Evolutionary conservation across 768 basidiomycete species (phyloP).

Genomic region (Hydnum rufescens): DNA sequence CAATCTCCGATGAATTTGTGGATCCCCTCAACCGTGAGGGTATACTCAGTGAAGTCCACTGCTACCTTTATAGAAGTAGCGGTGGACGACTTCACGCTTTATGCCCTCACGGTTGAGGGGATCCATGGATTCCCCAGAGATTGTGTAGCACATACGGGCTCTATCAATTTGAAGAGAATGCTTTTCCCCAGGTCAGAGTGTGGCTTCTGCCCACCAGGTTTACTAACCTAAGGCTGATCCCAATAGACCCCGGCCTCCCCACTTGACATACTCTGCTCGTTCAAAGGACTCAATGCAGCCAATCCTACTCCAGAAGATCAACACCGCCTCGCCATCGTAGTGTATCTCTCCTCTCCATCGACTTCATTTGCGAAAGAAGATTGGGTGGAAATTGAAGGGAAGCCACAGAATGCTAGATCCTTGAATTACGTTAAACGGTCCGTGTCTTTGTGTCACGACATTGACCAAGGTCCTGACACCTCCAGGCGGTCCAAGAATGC

Average conservation of each 20-base stretch:
- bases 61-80: no score
- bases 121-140: no score
- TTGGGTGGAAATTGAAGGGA: slow-evolving; percentile 66
- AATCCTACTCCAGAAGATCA: slow-evolving; percentile 68
- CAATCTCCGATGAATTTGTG: no score
- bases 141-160: no score
- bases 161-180: slow-evolving; percentile 87
- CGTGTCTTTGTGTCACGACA: slow-evolving; percentile 4
- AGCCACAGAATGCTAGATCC: slow-evolving; percentile 51
- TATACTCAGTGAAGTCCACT: no score
- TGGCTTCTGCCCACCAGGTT: neutral
- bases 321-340: slow-evolving; percentile 80
- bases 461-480: neutral
- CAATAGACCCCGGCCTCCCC: slow-evolving; percentile 52
- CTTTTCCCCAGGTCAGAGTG: slow-evolving; percentile 51
- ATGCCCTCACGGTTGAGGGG: no score
- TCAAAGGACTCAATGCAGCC: slow-evolving; percentile 18
- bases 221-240: neutral
- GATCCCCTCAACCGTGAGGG: no score
- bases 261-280: slow-evolving; percentile 66
- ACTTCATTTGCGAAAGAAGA: slow-evolving; percentile 74
- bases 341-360: slow-evolving; percentile 76
- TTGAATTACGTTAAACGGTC: slow-evolving; percentile 77
- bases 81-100: no score
- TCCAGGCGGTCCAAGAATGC: slow-evolving; percentile 24